Base-by-base conservation (phyloP, 1,284 basidiomycete species). In the Exobasidium cylindrosporum region DNA sequence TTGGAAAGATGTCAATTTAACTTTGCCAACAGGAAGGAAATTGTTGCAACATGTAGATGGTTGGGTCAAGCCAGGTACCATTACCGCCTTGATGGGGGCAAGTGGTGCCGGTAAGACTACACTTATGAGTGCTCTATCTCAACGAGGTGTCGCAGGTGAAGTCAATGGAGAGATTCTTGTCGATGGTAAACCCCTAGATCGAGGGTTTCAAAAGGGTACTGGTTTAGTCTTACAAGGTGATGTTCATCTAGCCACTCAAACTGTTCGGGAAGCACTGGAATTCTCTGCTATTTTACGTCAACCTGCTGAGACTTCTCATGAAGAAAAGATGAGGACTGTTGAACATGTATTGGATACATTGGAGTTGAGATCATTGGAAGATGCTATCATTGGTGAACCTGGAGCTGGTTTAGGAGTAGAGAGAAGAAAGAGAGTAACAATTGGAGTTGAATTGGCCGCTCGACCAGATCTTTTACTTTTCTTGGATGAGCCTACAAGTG, bases 401-500 rank as follows among this genome's bases (percentile, higher is more conserved):
- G 74, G 71, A 7, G 65, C 65, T 11, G 74, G 73, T 35, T 65
- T 76, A n/a, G 65, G 67, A 11, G 67, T 76, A 1, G 74, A 72
- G 52, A 56, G 62, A 10, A 35, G 70, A 7, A 76, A 76, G 63
- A 61, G 74, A 3, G 70, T 76, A 6, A 74, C 72, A 3, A 76
- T 76, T 40, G 74, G 66, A 28, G 72, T 76, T 7, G 73, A 76
- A 63, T 63, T 76, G 1, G 73, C 72, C 6, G 72, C 72, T 54
- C 74, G 73, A 60, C 73, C 73, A 4, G 65, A 69, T 44, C 61
- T 76, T 52, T 65, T 76, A 4, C 65, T 76, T 31, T 76, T 74
- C 73, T 68, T 76, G n/a, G 74, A 76, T 58, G 74, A 76, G 55
- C 74, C 72, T 14, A 76, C 72, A 1, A 68, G 65, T 3, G 73